Evolutionary conservation across 2,329 filamentous ascomycete species (phyloP).

Genomic region (Paracorniculantispora psalliotae): DNA sequence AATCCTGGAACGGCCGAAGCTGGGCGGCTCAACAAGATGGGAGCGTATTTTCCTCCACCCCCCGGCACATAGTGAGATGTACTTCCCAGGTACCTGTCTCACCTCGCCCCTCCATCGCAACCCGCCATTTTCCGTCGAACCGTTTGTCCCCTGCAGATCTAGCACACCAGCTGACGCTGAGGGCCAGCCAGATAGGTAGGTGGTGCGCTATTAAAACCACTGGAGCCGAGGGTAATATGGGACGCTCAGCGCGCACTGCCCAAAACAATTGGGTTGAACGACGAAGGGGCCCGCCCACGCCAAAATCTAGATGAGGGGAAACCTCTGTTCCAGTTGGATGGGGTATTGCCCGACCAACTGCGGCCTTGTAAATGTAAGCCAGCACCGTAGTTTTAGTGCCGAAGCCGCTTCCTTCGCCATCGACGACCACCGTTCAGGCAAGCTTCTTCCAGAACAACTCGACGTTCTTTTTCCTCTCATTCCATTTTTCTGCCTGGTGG

Average conservation of each 20-base stretch:
- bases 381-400: not conserved
- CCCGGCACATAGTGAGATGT: not conserved
- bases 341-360: constrained; percentile 12
- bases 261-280: not conserved
- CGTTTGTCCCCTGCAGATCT: constrained; percentile 13
- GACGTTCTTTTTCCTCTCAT: not conserved
- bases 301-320: constrained; percentile 12
- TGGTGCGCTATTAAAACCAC: constrained; percentile 6
- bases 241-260: not conserved
- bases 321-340: not conserved
- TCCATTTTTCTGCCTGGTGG: not conserved
- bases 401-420: not conserved
- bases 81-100: constrained; percentile 4
- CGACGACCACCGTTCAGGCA: not conserved
- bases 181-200: not conserved
- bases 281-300: constrained; percentile 2
- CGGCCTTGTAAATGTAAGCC: constrained; percentile 14
- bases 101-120: constrained; percentile 1
- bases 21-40: constrained; percentile 10
- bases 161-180: constrained; percentile 1
- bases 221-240: constrained; percentile 8
- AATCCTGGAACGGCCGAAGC: not conserved
- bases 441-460: too few species aligned
- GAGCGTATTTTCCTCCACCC: too few species aligned
- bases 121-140: constrained; percentile 13